phyloP scores from a whole-genome alignment of 225 moss, liverwort and hornwort species.

The Lunularia cruciata region DNA sequence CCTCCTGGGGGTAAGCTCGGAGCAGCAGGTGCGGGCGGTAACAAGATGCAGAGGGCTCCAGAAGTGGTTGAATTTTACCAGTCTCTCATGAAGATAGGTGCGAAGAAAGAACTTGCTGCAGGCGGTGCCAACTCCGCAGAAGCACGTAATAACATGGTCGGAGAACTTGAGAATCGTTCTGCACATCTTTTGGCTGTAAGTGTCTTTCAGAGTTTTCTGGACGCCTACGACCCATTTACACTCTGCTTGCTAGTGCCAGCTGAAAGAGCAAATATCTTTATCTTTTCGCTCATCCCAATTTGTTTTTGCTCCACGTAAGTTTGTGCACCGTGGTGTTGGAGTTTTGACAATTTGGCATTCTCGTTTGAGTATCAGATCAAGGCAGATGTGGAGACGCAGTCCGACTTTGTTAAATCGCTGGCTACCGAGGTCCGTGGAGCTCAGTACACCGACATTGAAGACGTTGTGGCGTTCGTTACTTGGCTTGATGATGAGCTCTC shows the following conservation, averaged over 20 bases:
- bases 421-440: slow-evolving; percentile 80
- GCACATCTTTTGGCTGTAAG: slow-evolving; percentile 78
- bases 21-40: slow-evolving; percentile 27
- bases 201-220: neutral
- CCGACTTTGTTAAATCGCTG: slow-evolving; percentile 76
- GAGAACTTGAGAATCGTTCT: slow-evolving; percentile 86
- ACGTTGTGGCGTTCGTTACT: slow-evolving; percentile 78
- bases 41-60: slow-evolving; percentile 73
- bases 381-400: slow-evolving; percentile 93
- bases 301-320: neutral
- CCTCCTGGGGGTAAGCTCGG: slow-evolving; percentile 45
- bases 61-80: slow-evolving; percentile 89
- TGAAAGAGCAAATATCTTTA: neutral
- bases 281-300: neutral
- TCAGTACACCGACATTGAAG: slow-evolving; percentile 62
- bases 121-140: slow-evolving; percentile 42
- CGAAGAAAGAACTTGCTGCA: slow-evolving; percentile 46
- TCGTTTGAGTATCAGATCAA: slow-evolving; percentile 59
- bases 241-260: neutral
- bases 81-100: slow-evolving; percentile 78
- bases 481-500: slow-evolving; percentile 95
- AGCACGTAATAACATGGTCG: slow-evolving; percentile 73
- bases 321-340: too few species aligned
- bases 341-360: too few species aligned
- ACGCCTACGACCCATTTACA: too few species aligned